A percentile compares a stretch with the other conserved stretches of the same genome.
These are phyloP conservation scores for Pterothamnion heteromorphum DNA, from an alignment of 31 red algal genomes.

Conservation along the genomic window DNA sequence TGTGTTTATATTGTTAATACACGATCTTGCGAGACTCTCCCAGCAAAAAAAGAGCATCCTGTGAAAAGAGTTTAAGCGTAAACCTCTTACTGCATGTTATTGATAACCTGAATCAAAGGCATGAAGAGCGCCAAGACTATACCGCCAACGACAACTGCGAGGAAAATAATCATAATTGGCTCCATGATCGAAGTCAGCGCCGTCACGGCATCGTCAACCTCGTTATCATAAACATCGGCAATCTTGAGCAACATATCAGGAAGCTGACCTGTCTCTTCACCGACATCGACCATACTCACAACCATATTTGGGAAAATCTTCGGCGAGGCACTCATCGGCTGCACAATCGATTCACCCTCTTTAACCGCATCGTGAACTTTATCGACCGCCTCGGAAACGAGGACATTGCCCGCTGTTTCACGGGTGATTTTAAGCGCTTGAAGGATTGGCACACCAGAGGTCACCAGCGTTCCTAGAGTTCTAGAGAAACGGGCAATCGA, in stretches of 20 bases:
- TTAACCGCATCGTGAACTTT: background rate
- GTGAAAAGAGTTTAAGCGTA: background rate
- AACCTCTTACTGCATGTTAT: background rate
- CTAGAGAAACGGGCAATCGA: background rate
- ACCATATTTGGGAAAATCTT: background rate
- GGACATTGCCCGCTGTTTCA: background rate
- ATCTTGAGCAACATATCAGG: conserved; percentile 28
- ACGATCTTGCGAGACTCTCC: background rate
- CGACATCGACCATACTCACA: conserved; percentile 16
- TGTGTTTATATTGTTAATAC: background rate
- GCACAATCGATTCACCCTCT: background rate
- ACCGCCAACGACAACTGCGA: conserved; percentile 17
- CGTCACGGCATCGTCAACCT: conserved; percentile 37
- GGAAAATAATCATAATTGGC: conserved; percentile 49
- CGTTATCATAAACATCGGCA: conserved; percentile 41
- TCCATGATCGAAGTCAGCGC: conserved; percentile 29
- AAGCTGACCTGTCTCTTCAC: conserved; percentile 41
- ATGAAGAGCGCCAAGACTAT: conserved; percentile 40
- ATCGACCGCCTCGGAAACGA: background rate
- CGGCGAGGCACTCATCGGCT: background rate
- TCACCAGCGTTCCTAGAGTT: background rate
- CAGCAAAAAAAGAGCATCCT: background rate
- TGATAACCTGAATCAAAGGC: conserved; percentile 30
- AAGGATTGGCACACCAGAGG: background rate
- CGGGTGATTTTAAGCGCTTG: background rate